Evolutionary conservation across 2,329 filamentous ascomycete species (phyloP), one percentile per base, ranked within the genome.

Genomic region (Claviceps sorghi): DNA sequence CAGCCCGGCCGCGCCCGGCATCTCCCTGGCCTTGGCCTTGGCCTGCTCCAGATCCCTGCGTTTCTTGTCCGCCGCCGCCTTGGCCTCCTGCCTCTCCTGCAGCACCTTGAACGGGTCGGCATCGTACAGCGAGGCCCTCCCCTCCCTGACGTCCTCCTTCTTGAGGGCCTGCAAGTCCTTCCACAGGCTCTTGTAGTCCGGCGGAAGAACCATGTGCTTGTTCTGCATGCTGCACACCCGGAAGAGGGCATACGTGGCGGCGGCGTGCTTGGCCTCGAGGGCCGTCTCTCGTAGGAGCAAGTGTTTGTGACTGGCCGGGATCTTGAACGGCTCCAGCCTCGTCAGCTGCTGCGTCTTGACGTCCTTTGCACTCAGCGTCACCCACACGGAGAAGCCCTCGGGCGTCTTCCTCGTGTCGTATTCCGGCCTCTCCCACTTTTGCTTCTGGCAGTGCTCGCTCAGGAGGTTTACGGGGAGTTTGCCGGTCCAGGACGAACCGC

Each of bases 211-310:
- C 73, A 89, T 94, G 64, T 95, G 88, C 61, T 96, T 80, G 64
- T 97, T 97, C 68, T 90, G 89, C 83, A 94, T 95, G 64, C 86
- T 96, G 67, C 87, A 91, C 3, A 97, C 86, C 49, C 93, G 79
- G 64, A 93, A 97, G 9, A 98, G 76, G 2, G 84, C 86, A 69
- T 94, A 97, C 0, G 90, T 88, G 4, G 93, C 93, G 9, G 90
- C 89, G 58, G 94, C 93, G 71, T 98, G 91, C 54, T 86, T 83
- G 21, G 93, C 91, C 72, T 98, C 93, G 10, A 97, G 76, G 1
- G 89, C 82, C 4, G 86, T 93, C 7, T 86, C 78, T 64, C 87
- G 84, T 51, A 77, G 74, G 26, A 88, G 84, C 53, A 93, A 73
- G 54, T 91, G 80, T 60, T 86, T 86, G 63, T 93, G 83, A 50